These are phyloP conservation scores for Castanea mollissima DNA, from an alignment of 306 rosid species.

Conservation along the genomic window DNA sequence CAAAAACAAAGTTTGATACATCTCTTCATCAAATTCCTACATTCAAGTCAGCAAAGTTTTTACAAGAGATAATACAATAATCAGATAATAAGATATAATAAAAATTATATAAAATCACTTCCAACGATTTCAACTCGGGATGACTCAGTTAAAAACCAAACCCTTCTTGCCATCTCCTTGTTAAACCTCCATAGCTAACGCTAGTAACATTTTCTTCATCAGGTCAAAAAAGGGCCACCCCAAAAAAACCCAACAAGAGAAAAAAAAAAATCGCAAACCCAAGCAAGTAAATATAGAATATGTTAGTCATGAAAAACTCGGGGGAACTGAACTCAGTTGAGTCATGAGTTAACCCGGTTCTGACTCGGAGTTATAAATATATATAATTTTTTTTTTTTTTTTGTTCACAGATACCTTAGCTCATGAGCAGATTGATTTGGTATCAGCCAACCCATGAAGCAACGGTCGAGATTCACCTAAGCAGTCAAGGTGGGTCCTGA, in stretches of 20 bases:
- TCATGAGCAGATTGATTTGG: constrained; percentile 27
- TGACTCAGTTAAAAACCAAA: too few relatives aligned
- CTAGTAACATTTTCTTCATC: too few relatives aligned
- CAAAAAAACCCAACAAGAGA: not conserved
- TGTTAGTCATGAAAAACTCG: not conserved
- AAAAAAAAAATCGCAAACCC: not conserved
- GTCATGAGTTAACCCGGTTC: not conserved
- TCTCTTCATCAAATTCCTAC: not conserved
- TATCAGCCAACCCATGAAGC: constrained; percentile 43
- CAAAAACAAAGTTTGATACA: not conserved
- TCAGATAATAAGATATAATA: not conserved
- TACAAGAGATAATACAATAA: not conserved
- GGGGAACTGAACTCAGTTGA: too few relatives aligned
- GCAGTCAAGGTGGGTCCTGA: constrained; percentile 27
- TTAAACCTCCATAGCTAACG: too few relatives aligned
- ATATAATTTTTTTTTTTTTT: too few relatives aligned
- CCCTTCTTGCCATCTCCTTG: too few relatives aligned
- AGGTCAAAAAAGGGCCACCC: too few relatives aligned
- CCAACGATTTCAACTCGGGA: not conserved
- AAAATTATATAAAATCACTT: not conserved
- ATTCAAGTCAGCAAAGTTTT: not conserved
- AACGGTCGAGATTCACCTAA: constrained; percentile 72
- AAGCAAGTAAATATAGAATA: not conserved
- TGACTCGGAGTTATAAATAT: constrained; percentile 4
- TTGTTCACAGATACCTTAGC: too few relatives aligned